Evolutionary conservation across 148 eudicot genomes (phyloP), one percentile per base, ranked within the genome.

Genomic region (Silene conica): DNA sequence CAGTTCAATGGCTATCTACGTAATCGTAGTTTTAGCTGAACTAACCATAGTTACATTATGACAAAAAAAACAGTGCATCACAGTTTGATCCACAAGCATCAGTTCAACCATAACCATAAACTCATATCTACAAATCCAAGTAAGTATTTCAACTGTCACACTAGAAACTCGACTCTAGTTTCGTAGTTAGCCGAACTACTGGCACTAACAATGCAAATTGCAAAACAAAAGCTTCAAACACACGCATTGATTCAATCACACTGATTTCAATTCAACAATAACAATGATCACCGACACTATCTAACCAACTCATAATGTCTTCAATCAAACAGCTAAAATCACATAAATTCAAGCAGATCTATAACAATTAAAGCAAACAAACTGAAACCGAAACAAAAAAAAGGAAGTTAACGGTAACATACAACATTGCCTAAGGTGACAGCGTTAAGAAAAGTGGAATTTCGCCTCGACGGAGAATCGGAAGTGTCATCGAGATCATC

Each of bases 381-480:
- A 38, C 43, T 38, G 43, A 56, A 71, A 18, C 14, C 38, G 38
- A 48, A 7, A 1, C 15, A 52, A 22, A 58, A 38, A 65, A 18
- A 77, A 8, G 5, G 5, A 73, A 34, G 18, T 74, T 1, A 43
- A 48, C 59, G 12, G 38, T 16, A 59, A 85, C 96, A 82, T 78
- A 94, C 98, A 12, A 89, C 94, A 81, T 86, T 88, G 76, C 98
- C 98, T 18, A 94, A 93, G 23, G 96, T 90, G 52, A 94, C 98
- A 20, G 82, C 90, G 74, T 94, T 91, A 69, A 91, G 97, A 63
- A 94, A 94, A 81, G 97, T 89, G 4, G 98, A 79, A 50, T 82
- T 69, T 11, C 97, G 89, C 34, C 82, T 74, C 5, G 96, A 93
- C 15, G 92, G 74, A 0, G 92, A 72, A 11, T 83, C 68, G 0